A percentile compares a stretch with the other conserved stretches of the same genome.
Evolutionary conservation across 805 yeast genomes (phyloP).

Genomic region (Yarrowia phangngaensis): DNA sequence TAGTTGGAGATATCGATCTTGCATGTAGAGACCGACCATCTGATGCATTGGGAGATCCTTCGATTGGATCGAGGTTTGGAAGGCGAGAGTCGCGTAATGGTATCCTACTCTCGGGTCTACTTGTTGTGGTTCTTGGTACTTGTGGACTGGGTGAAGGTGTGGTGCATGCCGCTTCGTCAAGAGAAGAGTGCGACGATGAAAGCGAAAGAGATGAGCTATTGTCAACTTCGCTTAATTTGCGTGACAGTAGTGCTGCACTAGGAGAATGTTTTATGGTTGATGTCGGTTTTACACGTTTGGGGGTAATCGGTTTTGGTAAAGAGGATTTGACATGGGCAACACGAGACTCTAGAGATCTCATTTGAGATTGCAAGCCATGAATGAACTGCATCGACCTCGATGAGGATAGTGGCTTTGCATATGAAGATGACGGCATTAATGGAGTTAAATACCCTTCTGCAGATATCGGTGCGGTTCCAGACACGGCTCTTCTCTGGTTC

Average conservation of each 20-base stretch:
- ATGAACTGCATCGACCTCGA: conserved; percentile 35
- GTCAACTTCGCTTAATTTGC: conserved; percentile 1
- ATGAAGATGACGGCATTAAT: background rate
- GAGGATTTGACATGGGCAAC: conserved; percentile 36
- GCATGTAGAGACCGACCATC: background rate
- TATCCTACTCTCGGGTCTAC: background rate
- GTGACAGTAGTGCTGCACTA: conserved; percentile 9
- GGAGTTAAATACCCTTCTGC: conserved; percentile 12
- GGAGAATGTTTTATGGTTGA: conserved; percentile 23
- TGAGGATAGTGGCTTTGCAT: conserved; percentile 29
- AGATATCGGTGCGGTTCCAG: conserved; percentile 9
- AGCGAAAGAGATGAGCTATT: background rate
- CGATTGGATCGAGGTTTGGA: conserved; percentile 9
- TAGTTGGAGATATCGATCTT: conserved; percentile 6
- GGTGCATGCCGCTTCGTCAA: too few relatives aligned
- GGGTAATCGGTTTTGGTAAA: conserved; percentile 31
- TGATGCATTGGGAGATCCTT: conserved; percentile 5
- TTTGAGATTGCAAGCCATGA: conserved; percentile 37
- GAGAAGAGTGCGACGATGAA: conserved; percentile 4
- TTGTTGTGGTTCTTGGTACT: background rate
- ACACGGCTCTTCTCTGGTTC: conserved; percentile 1
- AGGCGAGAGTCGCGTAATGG: background rate
- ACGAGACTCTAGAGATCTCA: conserved; percentile 33
- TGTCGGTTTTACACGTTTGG: conserved; percentile 7
- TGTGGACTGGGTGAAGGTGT: conserved; percentile 21